Conservation (phyloP, 768 basidiomycete genomes). For the Tephrocybe sp. region DNA sequence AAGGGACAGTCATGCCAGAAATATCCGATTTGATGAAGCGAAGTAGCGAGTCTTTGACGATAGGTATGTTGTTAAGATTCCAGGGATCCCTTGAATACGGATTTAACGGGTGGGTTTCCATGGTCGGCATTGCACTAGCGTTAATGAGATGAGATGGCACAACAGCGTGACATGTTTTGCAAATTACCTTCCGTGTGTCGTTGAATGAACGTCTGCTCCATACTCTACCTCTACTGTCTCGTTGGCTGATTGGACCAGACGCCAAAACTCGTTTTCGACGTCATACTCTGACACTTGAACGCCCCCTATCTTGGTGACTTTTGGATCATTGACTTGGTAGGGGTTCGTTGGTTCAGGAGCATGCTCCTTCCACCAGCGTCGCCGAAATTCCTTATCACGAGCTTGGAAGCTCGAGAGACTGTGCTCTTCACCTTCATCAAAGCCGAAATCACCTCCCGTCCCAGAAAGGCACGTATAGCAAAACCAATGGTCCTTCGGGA, state of each 20-base stretch:
- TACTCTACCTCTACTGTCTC: constrained; percentile 99
- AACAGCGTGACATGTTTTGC: constrained; percentile 4
- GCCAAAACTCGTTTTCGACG: constrained; percentile 96
- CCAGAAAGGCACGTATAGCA: constrained; percentile 90
- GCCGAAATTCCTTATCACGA: constrained; percentile 85
- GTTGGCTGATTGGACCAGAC: constrained; percentile 82
- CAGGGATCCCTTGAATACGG: constrained; percentile 89
- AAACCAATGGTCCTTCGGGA: constrained; percentile 96
- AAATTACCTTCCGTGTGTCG: constrained; percentile 89
- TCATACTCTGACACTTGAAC: constrained; percentile 83
- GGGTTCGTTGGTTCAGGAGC: constrained; percentile 44
- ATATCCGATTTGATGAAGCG: constrained; percentile 99
- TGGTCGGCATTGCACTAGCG: constrained; percentile 87
- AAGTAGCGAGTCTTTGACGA: constrained; percentile 87
- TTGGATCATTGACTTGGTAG: constrained; percentile 44
- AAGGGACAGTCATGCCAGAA: constrained; percentile 98
- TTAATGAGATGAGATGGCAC: constrained; percentile 3
- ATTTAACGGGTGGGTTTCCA: constrained; percentile 90
- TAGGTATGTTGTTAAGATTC: constrained; percentile 98
- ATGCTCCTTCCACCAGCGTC: constrained; percentile 85
- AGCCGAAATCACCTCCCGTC: constrained; percentile 95
- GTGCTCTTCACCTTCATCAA: constrained; percentile 98
- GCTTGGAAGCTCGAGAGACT: constrained; percentile 89
- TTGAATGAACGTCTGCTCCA: constrained; percentile 98
- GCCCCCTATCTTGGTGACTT: constrained; percentile 55